Conservation (phyloP, 371 early-diverging fungal species). For the Mucor circinelloides region DNA sequence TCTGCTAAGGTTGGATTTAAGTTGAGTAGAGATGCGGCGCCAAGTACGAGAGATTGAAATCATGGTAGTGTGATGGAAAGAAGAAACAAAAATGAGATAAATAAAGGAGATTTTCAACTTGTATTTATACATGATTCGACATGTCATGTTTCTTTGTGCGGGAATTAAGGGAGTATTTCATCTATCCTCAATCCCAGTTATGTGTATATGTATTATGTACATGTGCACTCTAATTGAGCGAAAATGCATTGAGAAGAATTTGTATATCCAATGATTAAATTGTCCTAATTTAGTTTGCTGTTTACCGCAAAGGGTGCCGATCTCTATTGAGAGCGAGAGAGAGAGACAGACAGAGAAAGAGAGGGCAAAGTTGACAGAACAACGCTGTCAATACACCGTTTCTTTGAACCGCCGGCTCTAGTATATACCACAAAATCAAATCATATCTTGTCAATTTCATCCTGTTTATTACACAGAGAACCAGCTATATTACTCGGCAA, state of each 20-base stretch:
- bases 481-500: not conserved
- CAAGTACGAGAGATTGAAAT: constrained; percentile 30
- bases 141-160: constrained; percentile 1
- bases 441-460: not conserved
- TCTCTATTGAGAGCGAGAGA: not conserved
- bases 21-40: constrained; percentile 28
- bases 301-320: not conserved
- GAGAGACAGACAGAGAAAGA: not conserved
- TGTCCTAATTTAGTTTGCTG: not conserved
- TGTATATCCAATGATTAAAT: not conserved
- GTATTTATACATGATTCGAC: not conserved
- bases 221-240: not conserved
- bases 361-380: not conserved
- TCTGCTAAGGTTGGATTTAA: constrained; percentile 15
- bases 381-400: not conserved
- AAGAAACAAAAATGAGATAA: not conserved
- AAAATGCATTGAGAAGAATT: not conserved
- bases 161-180: not conserved
- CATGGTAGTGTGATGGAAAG: constrained; percentile 7
- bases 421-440: not conserved
- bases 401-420: not conserved
- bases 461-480: not conserved
- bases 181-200: not conserved
- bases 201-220: not conserved
- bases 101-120: not conserved